A percentile compares a stretch with the other conserved stretches of the same genome.
Conservation (phyloP, 176 grass and related monocot genomes). For the Rhipidocladum racemiflorum region DNA sequence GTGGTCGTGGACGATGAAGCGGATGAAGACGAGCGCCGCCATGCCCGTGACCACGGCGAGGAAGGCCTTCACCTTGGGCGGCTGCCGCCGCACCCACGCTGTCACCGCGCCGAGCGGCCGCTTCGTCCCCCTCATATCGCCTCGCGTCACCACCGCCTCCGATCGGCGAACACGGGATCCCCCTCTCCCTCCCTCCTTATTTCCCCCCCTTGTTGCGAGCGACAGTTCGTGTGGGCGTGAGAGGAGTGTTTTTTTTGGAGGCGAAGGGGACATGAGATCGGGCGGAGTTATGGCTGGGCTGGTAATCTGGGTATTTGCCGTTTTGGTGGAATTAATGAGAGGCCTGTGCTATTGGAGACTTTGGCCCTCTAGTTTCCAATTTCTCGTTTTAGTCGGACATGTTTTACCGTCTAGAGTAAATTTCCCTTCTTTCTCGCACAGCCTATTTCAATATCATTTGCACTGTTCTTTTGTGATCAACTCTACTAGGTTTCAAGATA, state of each 20-base stretch:
- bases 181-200: neutral
- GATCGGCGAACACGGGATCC: constrained; percentile 37
- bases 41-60: constrained; percentile 85
- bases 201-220: neutral
- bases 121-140: constrained; percentile 56
- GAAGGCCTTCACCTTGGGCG: constrained; percentile 98
- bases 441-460: neutral
- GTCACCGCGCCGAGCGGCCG: constrained; percentile 62
- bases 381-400: neutral
- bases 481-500: no score
- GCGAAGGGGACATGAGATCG: neutral
- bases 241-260: neutral
- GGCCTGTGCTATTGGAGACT: neutral
- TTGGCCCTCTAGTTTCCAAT: neutral
- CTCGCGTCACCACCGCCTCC: constrained; percentile 23
- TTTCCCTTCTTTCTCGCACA: neutral
- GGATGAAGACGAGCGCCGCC: constrained; percentile 89
- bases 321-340: constrained; percentile 18
- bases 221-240: neutral
- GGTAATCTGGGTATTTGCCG: neutral
- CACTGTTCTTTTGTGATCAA: neutral
- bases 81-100: constrained; percentile 82
- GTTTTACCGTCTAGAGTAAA: neutral
- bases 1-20: constrained; percentile 98
- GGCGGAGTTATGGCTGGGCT: neutral